Conservation (phyloP, 148 eudicot species). For the Silene conica region DNA sequence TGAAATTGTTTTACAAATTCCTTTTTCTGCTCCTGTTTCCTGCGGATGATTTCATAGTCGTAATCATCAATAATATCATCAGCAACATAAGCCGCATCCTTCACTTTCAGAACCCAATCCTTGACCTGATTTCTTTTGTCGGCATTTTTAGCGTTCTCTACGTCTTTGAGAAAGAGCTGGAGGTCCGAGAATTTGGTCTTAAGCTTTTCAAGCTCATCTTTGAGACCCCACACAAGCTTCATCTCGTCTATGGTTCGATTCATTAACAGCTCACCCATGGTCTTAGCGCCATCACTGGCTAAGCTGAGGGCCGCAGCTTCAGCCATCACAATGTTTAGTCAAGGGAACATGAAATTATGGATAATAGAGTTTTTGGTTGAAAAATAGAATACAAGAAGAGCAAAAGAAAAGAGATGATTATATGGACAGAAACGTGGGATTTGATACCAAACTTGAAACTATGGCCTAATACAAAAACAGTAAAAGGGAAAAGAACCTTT, state of each 20-base stretch:
- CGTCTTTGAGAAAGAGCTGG: slow-evolving; percentile 1
- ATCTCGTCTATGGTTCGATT: background rate
- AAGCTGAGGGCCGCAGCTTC: background rate
- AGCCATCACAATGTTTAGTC: background rate
- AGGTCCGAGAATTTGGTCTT: background rate
- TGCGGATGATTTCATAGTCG: background rate
- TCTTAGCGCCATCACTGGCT: background rate
- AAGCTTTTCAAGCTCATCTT: background rate
- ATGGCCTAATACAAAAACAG: no score
- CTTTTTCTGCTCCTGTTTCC: background rate
- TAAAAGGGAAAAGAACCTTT: no score
- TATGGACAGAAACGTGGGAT: background rate
- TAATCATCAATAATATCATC: slow-evolving; percentile 14
- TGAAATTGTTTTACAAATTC: background rate
- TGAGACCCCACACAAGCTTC: background rate
- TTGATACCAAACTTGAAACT: no score
- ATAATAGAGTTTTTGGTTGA: no score
- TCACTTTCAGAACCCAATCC: background rate
- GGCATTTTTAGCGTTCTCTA: background rate
- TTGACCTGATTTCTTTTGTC: background rate
- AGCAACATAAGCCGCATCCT: slow-evolving; percentile 7
- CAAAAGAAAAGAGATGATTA: background rate
- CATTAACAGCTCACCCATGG: background rate
- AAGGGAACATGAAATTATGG: no score
- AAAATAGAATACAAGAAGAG: background rate